Evolutionary conservation across 257 asterid species (phyloP).

Genomic region (Solanum chilense): DNA sequence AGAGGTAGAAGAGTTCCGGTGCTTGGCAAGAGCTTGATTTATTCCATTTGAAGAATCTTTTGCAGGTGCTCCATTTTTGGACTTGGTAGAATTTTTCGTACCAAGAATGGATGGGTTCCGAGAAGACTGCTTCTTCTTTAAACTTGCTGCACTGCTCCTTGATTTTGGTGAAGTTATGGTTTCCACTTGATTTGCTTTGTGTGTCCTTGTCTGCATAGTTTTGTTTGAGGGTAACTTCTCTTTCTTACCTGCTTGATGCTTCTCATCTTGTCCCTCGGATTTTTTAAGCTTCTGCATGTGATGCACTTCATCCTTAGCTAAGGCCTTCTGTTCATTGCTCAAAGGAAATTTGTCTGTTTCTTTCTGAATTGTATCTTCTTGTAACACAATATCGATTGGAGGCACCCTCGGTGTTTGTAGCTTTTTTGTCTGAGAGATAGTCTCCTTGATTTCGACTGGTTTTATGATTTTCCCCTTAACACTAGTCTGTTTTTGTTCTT

Average conservation of each 20-base stretch:
- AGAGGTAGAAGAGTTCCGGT: not conserved
- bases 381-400: constrained; percentile 1
- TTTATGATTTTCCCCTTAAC: constrained; percentile 13
- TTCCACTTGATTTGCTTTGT: constrained; percentile 26
- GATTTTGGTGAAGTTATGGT: constrained; percentile 21
- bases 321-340: constrained; percentile 17
- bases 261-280: constrained; percentile 17
- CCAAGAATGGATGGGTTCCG: constrained; percentile 14
- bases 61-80: constrained; percentile 11
- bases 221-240: constrained; percentile 29
- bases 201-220: constrained; percentile 21
- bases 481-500: constrained; percentile 14
- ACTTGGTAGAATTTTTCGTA: constrained; percentile 15
- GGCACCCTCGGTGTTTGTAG: constrained; percentile 1
- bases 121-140: constrained; percentile 25
- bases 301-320: constrained; percentile 7
- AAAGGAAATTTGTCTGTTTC: constrained; percentile 13
- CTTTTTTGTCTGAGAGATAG: constrained; percentile 14
- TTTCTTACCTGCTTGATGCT: constrained; percentile 19
- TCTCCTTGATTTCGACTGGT: constrained; percentile 4
- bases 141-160: constrained; percentile 18
- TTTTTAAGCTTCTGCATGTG: constrained; percentile 19
- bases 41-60: constrained; percentile 18
- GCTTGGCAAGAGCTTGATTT: not conserved
- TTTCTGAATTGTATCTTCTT: constrained; percentile 3